phyloP scores from a whole-genome alignment of 1,284 basidiomycete genomes.

The Meira nashicola region DNA sequence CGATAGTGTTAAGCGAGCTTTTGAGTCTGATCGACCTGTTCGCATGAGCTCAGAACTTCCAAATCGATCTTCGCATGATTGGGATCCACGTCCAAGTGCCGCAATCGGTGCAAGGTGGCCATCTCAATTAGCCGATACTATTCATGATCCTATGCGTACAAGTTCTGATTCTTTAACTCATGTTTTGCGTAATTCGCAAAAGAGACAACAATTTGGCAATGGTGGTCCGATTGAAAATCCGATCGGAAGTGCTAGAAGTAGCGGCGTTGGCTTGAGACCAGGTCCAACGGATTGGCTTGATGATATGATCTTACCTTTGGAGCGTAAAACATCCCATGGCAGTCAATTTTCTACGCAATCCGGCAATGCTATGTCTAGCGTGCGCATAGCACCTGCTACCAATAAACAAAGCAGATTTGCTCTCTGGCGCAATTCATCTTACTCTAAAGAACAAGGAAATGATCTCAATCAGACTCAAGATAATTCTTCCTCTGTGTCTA shows the following conservation, averaged over 20 bases:
- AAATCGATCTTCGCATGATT: no score
- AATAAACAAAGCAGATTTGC: constrained; percentile 8
- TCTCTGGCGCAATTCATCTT: constrained; percentile 3
- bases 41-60: no score
- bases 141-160: no score
- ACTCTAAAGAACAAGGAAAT: neutral
- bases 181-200: no score
- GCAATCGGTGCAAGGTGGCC: no score
- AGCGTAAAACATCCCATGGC: neutral
- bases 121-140: no score
- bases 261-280: no score
- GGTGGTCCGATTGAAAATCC: no score
- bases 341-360: neutral
- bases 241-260: no score
- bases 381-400: neutral
- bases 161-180: no score
- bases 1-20: constrained; percentile 37
- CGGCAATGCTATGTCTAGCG: neutral
- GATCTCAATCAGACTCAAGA: neutral
- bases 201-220: no score
- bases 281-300: constrained; percentile 5
- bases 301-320: constrained; percentile 4
- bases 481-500: neutral
- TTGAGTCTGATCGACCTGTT: constrained; percentile 22
- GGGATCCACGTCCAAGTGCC: no score